Evolutionary conservation across 371 early-diverging fungal genomes (phyloP), one percentile per base, ranked within the genome.

Genomic region (Apophysomyces trapeziformis): DNA sequence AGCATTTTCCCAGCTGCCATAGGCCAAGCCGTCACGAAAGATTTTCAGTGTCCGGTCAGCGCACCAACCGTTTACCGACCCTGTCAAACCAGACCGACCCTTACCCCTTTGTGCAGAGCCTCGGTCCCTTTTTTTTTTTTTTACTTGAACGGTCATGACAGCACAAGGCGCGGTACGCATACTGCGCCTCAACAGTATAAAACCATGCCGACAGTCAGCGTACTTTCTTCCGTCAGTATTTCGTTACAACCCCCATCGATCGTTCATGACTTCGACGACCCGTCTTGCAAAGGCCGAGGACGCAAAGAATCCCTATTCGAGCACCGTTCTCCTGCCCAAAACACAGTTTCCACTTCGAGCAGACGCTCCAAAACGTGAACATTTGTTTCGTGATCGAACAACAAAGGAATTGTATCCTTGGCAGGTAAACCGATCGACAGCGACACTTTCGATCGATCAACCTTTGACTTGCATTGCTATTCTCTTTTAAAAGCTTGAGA

Each of bases 331-430:
- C 21, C 79, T 94, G 39, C 93, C 93, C 12, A 85, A 88, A 57
- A 93, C 93, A 2, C 71, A 68, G 0, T 94, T 93, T 60, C 90
- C 92, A 14, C 74, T 93, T 38, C 84, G 91, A 14, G 89, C 93
- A 7, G 85, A 92, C 63, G 89, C 90, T 21, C 85, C 76, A 5
- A 76, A 82, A 21, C 72, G 90, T 11, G 91, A 93, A 44, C 79
- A 82, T 43, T 72, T 78, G 21, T 88, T 87, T 70, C 81, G 86
- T 26, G 78, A 87, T 63, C 81, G 91, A 26, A 89, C 88, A 64
- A 88, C 91, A 4, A 85, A 84, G 14, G 83, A 85, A n/a, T 71
- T 93, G 16, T 94, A 92, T 69, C 68, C 74, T 26, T 92, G 93
- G 92, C 93, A 93, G 85, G 90, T 88, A 71, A 60, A 18, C 13